Conservation (phyloP, 2,329 filamentous ascomycete species). For the Dothideomycetes sp. region DNA sequence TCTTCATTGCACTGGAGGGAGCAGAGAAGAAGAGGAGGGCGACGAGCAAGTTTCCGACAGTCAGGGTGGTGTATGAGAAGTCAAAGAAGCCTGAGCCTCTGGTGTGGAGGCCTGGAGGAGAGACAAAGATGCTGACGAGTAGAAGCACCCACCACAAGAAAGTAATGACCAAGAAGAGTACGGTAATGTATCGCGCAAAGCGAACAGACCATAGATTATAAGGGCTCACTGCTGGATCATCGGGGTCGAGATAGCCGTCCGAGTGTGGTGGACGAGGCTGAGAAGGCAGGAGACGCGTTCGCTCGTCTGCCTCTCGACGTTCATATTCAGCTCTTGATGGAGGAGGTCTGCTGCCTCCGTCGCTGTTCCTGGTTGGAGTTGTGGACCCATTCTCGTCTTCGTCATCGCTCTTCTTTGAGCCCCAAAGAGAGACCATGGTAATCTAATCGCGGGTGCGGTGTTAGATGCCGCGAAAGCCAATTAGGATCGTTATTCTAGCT, state of each 20-base stretch:
- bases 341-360: slow-evolving; percentile 10
- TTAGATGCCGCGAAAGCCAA: too few relatives aligned
- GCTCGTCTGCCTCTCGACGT: slow-evolving; percentile 42
- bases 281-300: slow-evolving; percentile 54
- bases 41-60: slow-evolving; percentile 63
- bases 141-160: slow-evolving; percentile 90
- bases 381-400: slow-evolving; percentile 18
- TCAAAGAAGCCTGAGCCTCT: slow-evolving; percentile 88
- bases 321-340: slow-evolving; percentile 20
- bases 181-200: slow-evolving; percentile 63
- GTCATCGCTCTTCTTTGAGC: slow-evolving; percentile 37
- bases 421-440: slow-evolving; percentile 45
- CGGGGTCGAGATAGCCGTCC: slow-evolving; percentile 60
- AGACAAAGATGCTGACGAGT: slow-evolving; percentile 83
- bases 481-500: too few relatives aligned
- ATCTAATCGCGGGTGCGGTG: background rate
- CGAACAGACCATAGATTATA: slow-evolving; percentile 94
- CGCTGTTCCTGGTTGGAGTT: slow-evolving; percentile 11
- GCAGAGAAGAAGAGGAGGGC: slow-evolving; percentile 78
- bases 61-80: slow-evolving; percentile 72
- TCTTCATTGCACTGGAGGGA: slow-evolving; percentile 67
- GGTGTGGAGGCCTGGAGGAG: slow-evolving; percentile 73
- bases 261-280: slow-evolving; percentile 45
- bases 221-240: slow-evolving; percentile 72
- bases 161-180: slow-evolving; percentile 62